Percentiles rank a stretch among this genome's conserved stretches.
Conservation (phyloP, 2,329 filamentous ascomycete species). For the Chaetomium sp. region DNA sequence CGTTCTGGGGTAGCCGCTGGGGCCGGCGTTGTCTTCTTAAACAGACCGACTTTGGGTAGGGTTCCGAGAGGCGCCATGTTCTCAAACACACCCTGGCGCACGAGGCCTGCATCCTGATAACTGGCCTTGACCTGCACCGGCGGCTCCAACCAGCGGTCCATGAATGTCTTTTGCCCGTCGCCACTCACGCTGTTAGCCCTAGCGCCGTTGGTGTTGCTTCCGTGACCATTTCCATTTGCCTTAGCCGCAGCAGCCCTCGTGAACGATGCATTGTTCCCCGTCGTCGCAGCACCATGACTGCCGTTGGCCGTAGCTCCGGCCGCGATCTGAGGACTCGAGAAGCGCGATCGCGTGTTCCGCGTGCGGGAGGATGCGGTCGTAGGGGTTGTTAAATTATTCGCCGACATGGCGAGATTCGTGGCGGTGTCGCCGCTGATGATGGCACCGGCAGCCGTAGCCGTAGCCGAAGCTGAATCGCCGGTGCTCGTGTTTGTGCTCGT, state of each 20-base stretch:
- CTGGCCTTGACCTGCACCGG: slow-evolving; percentile 57
- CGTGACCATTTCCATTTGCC: no score
- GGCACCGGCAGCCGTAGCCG: slow-evolving; percentile 1
- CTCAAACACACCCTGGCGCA: slow-evolving; percentile 69
- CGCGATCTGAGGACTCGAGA: slow-evolving; percentile 43
- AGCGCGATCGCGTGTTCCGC: slow-evolving; percentile 49
- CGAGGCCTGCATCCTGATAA: slow-evolving; percentile 70
- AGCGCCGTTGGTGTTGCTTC: slow-evolving; percentile 3
- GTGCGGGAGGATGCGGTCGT: slow-evolving; percentile 38
- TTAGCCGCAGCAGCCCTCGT: slow-evolving; percentile 7
- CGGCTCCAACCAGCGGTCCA: slow-evolving; percentile 55
- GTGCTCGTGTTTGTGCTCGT: slow-evolving; percentile 14
- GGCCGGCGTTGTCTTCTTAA: slow-evolving; percentile 41
- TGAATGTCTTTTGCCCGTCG: slow-evolving; percentile 41
- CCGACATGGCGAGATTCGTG: slow-evolving; percentile 16
- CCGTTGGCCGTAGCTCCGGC: no score
- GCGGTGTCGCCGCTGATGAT: slow-evolving; percentile 3
- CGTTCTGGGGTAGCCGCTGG: slow-evolving; percentile 15
- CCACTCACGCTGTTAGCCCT: slow-evolving; percentile 22
- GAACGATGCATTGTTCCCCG: slow-evolving; percentile 20
- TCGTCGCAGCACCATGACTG: slow-evolving; percentile 18
- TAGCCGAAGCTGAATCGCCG: slow-evolving; percentile 11
- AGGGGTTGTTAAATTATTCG: slow-evolving; percentile 4
- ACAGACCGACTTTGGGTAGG: slow-evolving; percentile 57
- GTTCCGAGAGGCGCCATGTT: slow-evolving; percentile 78